Base-by-base conservation (phyloP, 306 rosid species). In the Rosa multiflora region DNA sequence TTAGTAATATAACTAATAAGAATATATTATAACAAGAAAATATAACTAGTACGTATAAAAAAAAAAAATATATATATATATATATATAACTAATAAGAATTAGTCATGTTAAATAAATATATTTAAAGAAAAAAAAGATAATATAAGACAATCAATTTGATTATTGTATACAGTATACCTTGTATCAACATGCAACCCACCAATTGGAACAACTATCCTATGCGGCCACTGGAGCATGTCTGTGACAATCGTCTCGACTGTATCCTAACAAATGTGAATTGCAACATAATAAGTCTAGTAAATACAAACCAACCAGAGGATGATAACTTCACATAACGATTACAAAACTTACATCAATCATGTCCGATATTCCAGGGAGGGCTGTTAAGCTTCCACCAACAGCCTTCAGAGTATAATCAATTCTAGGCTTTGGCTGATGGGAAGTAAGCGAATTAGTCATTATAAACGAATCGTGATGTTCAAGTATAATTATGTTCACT, bases 211-310 rank as follows among this genome's bases (percentile, higher is more conserved):
- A 74, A 95, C 98, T 80, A 93, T 89, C 87, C 96, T 86, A 83
- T 95, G 97, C 58, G 98, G 98, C 98, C 98, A 95, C 82, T 93
- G 93, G 74, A 95, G 99, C 96, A 84, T 95, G 87, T 95, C 97
- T 14, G 91, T 84, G 81, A 95, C 90, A 75, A 95, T 95, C 23
- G 94, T 10, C 20, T 87, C 52, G 44, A 95, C 94, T 18, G 97
- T 93, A 85, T 95, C 98, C 99, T 94, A 70, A 79, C 47, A 81
- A 85, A 78, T 75, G 53, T 59, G 56, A 26, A 14, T 35, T 37
- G 67, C 51, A 82, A 71, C 39, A 84, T 17, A 72, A 80, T 72
- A 78, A 71, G 72, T 70, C 64, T 64, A 53, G 75, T 21, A 69
- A 69, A 2, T 53, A 63, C 14, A 73, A 70, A 79, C n/a, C 68